Base-by-base conservation (phyloP, 1,139 yeast species). In the Geotrichum bryndzae region DNA sequence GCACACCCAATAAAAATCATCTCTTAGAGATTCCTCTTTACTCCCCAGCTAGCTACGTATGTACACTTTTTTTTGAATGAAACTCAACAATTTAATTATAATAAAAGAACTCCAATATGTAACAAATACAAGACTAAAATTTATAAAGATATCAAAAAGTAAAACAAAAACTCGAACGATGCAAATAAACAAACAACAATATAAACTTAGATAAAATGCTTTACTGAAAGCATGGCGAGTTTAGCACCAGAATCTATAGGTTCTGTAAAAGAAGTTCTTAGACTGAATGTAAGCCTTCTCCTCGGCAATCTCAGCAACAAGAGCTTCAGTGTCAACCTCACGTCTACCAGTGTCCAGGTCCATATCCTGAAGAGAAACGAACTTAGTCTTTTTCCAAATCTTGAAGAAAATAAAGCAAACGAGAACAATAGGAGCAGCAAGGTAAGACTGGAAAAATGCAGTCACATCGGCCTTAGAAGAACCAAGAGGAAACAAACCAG, bases 401-500 rank as follows among this genome's bases (percentile, higher is more conserved):
- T 84, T 84, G 74, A 81, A 86, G 41, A 76, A 82, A 41, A 82
- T 29, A 73, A 79, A 84, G 68, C 79, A 79, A 10, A 74, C 76
- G 10, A 84, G 54, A 66, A 82, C 80, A 54, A 84, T 81, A 11
- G 83, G 82, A 35, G 79, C 79, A 62, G 87, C 84, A 68, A 85
- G 73, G 71, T 84, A 84, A 58, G 79, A 72, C 72, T 78, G 74
- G 76, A 85, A 85, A 72, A 85, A 85, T 62, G 69, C 68, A 27
- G 71, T 67, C 69, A 86, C 87, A 72, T 67, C 64, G 48, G 72
- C 79, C 22, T 61, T 66, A 15, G 50, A 56, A 1, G 69, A 78
- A 29, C 86, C 88, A 62, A 87, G 73, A 63, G 96, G 96, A 76
- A 78, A 85, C 60, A 88, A 74, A 3, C 94, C 91, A 58, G 86